Conservation (phyloP, 495 filamentous ascomycete species). For the Aspergillus sclerotiicarbonarius region DNA sequence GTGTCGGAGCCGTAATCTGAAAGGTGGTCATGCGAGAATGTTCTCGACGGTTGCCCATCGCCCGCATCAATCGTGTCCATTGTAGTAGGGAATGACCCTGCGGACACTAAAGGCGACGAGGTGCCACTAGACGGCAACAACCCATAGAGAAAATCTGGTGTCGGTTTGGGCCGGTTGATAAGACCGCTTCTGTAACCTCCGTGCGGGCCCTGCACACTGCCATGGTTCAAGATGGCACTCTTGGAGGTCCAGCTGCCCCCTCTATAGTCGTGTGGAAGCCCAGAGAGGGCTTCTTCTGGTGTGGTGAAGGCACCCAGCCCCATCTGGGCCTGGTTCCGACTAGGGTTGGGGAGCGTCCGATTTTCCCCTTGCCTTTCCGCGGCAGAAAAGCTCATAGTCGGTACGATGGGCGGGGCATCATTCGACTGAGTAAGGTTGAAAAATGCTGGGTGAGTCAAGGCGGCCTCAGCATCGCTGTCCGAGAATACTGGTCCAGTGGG, state of each 20-base stretch:
- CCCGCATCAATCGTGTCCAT: slow-evolving; percentile 23
- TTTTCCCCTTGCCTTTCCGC: slow-evolving; percentile 26
- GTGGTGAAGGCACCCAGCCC: slow-evolving; percentile 11
- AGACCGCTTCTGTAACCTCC: slow-evolving; percentile 20
- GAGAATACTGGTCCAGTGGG: slow-evolving; percentile 27
- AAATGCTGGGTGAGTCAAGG: slow-evolving; percentile 28
- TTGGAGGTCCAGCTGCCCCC: slow-evolving; percentile 17
- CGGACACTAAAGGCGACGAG: slow-evolving; percentile 13
- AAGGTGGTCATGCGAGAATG: slow-evolving; percentile 24
- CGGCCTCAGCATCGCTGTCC: slow-evolving; percentile 23
- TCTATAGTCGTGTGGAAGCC: slow-evolving; percentile 12
- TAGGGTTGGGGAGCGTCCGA: slow-evolving; percentile 41
- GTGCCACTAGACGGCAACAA: slow-evolving; percentile 26
- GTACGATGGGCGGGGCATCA: slow-evolving; percentile 21
- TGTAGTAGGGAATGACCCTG: slow-evolving; percentile 17
- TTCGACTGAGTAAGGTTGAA: slow-evolving; percentile 25
- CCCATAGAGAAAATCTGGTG: slow-evolving; percentile 32
- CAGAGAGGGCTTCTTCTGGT: slow-evolving; percentile 17
- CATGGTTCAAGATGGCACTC: slow-evolving; percentile 3
- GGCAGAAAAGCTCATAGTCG: slow-evolving; percentile 23
- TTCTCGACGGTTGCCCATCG: slow-evolving; percentile 20
- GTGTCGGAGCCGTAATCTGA: slow-evolving; percentile 26
- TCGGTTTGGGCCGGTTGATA: slow-evolving; percentile 20
- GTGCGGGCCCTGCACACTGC: slow-evolving; percentile 12
- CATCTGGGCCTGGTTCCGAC: slow-evolving; percentile 19